These are phyloP conservation scores for Furcasterigmium furcatum DNA, from an alignment of 2,329 filamentous ascomycete species.

Conservation along the genomic window DNA sequence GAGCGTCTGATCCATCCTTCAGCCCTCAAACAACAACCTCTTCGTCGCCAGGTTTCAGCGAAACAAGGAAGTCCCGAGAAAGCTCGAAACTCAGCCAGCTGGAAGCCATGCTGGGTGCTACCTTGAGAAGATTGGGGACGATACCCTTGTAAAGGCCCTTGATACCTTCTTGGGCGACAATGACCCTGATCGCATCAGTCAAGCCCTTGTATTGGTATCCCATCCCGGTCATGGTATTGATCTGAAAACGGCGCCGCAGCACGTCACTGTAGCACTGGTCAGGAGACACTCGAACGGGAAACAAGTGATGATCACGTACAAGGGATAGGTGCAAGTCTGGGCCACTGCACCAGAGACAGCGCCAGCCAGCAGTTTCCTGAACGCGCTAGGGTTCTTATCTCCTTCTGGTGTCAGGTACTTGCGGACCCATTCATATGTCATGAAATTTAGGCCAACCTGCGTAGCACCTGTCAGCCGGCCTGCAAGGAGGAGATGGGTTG, in stretches of 20 bases:
- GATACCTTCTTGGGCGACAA: slow-evolving; percentile 79
- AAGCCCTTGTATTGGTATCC: slow-evolving; percentile 93
- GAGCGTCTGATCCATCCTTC: too few relatives aligned
- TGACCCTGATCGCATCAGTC: slow-evolving; percentile 76
- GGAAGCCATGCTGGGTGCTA: slow-evolving; percentile 96
- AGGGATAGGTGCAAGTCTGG: slow-evolving; percentile 97
- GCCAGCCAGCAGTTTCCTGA: slow-evolving; percentile 82
- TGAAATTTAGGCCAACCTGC: slow-evolving; percentile 93
- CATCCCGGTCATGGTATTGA: slow-evolving; percentile 99
- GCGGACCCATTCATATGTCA: slow-evolving; percentile 91
- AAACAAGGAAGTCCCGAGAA: slow-evolving; percentile 80
- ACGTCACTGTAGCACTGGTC: slow-evolving; percentile 65
- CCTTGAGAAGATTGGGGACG: slow-evolving; percentile 90
- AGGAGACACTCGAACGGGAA: slow-evolving; percentile 14
- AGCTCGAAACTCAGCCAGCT: slow-evolving; percentile 98
- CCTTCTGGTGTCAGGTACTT: slow-evolving; percentile 84
- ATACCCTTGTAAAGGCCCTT: slow-evolving; percentile 93
- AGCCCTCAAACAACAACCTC: too few relatives aligned
- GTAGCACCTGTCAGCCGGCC: slow-evolving; percentile 8
- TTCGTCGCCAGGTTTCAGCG: slow-evolving; percentile 46
- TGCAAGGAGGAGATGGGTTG: slow-evolving; percentile 4
- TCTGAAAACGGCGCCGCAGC: slow-evolving; percentile 88
- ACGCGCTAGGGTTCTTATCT: slow-evolving; percentile 74
- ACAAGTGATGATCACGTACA: slow-evolving; percentile 56
- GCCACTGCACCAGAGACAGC: slow-evolving; percentile 95